Evolutionary conservation across 2,329 filamentous ascomycete species (phyloP), one percentile per base, ranked within the genome.

Genomic region (Ophiostoma ips): DNA sequence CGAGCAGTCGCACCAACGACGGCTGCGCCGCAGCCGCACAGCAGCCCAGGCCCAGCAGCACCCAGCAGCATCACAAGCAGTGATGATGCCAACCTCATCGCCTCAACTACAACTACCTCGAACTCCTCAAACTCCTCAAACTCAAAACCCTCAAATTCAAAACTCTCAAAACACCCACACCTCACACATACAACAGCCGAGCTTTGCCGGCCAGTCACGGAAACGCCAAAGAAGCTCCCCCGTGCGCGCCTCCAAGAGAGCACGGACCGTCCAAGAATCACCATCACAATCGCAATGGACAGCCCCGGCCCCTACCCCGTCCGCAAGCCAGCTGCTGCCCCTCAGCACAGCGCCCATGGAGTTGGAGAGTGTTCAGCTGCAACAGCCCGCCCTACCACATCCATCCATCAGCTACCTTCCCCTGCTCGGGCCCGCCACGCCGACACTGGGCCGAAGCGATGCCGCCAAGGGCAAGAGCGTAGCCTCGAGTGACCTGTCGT

Each of bases 321-420:
- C n/a, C n/a, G n/a, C n/a, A n/a, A n/a, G n/a, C n/a, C n/a, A n/a
- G n/a, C n/a, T n/a, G n/a, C n/a, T n/a, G n/a, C n/a, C n/a, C n/a
- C n/a, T n/a, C n/a, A n/a, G n/a, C n/a, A n/a, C n/a, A n/a, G n/a
- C n/a, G n/a, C n/a, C n/a, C n/a, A n/a, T 30, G 2, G n/a, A 34
- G 3, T 15, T 16, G 18, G n/a, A 48, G 11, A n/a, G 16, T 28
- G 3, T 13, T 16, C 8, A 31, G 10, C n/a, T 46, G 24, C 41
- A 34, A 6, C 33, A 49, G 36, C 47, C 47, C 12, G 40, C 47
- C 10, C 50, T 43, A 7, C 51, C 51, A 13, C 48, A 52, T 31
- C 47, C 51, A 11, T 47, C 37, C 3, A 44, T 47, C 43, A 43
- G 47, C 15, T 52, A 43, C 11, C 43, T 52, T 9, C 51, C 51